Base-by-base conservation (phyloP, 305 asterid genomes). In the Galium porrigens region DNA sequence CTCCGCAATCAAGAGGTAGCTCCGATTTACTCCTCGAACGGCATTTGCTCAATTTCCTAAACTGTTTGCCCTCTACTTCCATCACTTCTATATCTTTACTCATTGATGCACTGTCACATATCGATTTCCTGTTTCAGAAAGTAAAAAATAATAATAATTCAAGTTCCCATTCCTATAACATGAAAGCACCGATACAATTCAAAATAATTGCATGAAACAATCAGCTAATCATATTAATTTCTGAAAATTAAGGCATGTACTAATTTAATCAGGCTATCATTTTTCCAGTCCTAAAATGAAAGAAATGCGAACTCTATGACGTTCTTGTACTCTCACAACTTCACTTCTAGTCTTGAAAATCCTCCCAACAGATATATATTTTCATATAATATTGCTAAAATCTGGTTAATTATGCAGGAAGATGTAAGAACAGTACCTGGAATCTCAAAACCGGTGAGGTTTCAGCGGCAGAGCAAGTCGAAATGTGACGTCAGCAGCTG, bases 11-110 rank as follows among this genome's bases (percentile, higher is more conserved):
- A 67, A 83, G 80, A 70, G 88, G 83, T 58, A 60, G 82, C 74
- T 92, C 99, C 33, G 74, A 66, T 80, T 89, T 89, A 71, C 56
- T 68, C 78, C 84, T 85, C 39, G 90, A 74, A 70, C 92, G 97
- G 76, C 72, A 71, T 73, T 81, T 84, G 53, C 86, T 87, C 68
- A 77, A 65, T 77, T 76, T 92, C 79, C 79, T 89, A 42, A 78
- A 70, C 73, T 77, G 88, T 67, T 87, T 77, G 64, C 78, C 80
- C 63, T 89, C 99, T 64, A 72, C 78, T 58, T 92, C 96, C 79
- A 80, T 63, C 25, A 67, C 70, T n/a, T 89, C 99, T 54, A 70
- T 80, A 68, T 85, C 95, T 78, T 82, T 89, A 63, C 80, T 72
- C 78, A 74, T 63, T 51, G 71, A 73, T 53, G 57, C 22, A 63